Conservation (phyloP, 2,329 filamentous ascomycete species). For the Fusarium guadeloupense region DNA sequence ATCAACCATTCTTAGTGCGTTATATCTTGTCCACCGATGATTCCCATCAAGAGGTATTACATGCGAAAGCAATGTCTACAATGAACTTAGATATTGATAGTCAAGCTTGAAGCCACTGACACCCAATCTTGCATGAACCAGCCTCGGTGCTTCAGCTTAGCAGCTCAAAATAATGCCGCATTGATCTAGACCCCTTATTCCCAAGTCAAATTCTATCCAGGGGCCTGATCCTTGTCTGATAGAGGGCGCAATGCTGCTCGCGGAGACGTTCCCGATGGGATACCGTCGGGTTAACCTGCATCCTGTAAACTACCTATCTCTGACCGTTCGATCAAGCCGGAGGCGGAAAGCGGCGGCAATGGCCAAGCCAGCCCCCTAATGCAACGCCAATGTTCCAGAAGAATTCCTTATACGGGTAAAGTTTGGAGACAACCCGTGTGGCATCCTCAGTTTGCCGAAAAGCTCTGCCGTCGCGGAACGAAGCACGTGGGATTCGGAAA, state of each 20-base stretch:
- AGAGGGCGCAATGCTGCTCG: neutral
- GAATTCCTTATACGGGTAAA: neutral
- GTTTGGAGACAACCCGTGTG: conserved; percentile 1
- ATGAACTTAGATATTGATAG: neutral
- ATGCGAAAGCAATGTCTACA: neutral
- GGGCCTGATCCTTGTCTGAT: neutral
- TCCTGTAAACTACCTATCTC: neutral
- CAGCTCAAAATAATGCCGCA: too few species aligned
- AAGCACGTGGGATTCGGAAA: neutral
- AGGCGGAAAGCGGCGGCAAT: neutral
- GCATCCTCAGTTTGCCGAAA: conserved; percentile 1
- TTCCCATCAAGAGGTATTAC: neutral
- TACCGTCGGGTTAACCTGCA: neutral
- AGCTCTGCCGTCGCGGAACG: neutral
- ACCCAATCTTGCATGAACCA: too few species aligned
- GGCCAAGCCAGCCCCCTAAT: neutral
- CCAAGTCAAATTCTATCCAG: neutral
- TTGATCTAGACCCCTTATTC: neutral
- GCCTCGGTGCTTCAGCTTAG: too few species aligned
- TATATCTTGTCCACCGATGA: neutral
- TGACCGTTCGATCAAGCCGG: neutral
- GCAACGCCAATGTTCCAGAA: conserved; percentile 17
- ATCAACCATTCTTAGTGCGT: neutral
- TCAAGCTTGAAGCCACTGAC: too few species aligned
- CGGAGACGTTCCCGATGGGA: conserved; percentile 17